These are phyloP conservation scores for Vitis rupestris DNA, from an alignment of 164 flowering plant genomes.

Conservation along the genomic window DNA sequence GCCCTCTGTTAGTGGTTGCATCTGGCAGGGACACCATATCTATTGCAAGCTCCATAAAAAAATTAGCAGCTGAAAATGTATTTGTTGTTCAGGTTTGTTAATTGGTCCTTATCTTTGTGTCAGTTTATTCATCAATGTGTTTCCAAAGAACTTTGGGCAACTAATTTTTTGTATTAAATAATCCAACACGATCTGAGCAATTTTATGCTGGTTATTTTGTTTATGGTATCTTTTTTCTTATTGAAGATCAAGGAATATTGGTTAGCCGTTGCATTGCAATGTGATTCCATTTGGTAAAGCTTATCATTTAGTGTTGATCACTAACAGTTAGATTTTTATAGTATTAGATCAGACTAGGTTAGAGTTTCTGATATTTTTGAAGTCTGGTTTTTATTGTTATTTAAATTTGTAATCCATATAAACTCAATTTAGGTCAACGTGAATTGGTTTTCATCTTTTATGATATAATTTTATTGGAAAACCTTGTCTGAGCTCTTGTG, in stretches of 20 bases:
- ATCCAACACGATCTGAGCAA: background rate
- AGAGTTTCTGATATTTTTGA: too few species aligned
- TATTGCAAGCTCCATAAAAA: conserved; percentile 72
- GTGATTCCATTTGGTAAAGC: background rate
- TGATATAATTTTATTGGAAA: too few species aligned
- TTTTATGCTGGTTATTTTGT: background rate
- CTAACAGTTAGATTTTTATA: background rate
- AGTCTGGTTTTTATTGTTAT: too few species aligned
- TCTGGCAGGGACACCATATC: conserved; percentile 92
- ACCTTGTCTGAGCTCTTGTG: too few species aligned
- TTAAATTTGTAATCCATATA: too few species aligned
- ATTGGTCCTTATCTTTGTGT: background rate
- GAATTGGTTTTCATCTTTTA: too few species aligned
- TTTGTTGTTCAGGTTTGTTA: conserved; percentile 84
- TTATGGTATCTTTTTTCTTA: background rate
- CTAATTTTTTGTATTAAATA: background rate
- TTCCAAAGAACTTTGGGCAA: background rate
- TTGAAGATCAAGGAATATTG: background rate
- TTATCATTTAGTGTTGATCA: background rate
- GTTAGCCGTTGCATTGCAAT: background rate
- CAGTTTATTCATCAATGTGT: background rate
- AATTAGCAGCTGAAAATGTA: conserved; percentile 76
- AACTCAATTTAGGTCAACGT: too few species aligned
- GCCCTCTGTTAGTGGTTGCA: conserved; percentile 89
- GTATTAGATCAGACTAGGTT: background rate